A percentile compares a stretch with the other conserved stretches of the same genome.
phyloP scores from a whole-genome alignment of 352 stramenopile species.

The Plasmopara halstedii region DNA sequence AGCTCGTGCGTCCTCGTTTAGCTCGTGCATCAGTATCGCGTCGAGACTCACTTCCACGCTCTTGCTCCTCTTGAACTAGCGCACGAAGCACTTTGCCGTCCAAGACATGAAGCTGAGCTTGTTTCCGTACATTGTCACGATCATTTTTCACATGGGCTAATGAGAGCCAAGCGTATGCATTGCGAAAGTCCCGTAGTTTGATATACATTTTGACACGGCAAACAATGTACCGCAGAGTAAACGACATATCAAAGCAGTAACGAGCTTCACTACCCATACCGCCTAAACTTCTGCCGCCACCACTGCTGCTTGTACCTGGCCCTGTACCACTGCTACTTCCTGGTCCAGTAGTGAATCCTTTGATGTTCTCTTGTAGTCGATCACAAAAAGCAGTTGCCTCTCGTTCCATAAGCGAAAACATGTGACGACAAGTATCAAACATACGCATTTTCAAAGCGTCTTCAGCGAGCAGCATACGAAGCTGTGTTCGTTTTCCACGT shows the following conservation, averaged over 20 bases:
- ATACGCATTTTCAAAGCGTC: slow-evolving; percentile 68
- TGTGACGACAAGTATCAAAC: slow-evolving; percentile 65
- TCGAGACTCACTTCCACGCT: slow-evolving; percentile 21
- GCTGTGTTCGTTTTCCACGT: slow-evolving; percentile 66
- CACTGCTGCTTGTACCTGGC: slow-evolving; percentile 33
- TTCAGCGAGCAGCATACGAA: slow-evolving; percentile 75
- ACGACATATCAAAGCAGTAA: slow-evolving; percentile 78
- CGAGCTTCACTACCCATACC: slow-evolving; percentile 70
- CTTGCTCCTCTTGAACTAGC: slow-evolving; percentile 49
- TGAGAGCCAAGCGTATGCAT: slow-evolving; percentile 66
- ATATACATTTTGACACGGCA: slow-evolving; percentile 61
- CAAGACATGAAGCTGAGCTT: slow-evolving; percentile 59
- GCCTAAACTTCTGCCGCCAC: slow-evolving; percentile 47
- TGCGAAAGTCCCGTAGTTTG: slow-evolving; percentile 37
- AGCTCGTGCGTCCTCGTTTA: slow-evolving; percentile 15
- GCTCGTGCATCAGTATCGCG: slow-evolving; percentile 13
- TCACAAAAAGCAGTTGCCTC: slow-evolving; percentile 74
- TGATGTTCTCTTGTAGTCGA: slow-evolving; percentile 59
- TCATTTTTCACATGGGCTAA: slow-evolving; percentile 72
- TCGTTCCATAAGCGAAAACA: slow-evolving; percentile 65
- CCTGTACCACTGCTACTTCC: slow-evolving; percentile 42
- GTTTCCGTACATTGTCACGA: slow-evolving; percentile 54
- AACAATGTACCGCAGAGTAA: slow-evolving; percentile 61
- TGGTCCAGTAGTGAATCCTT: slow-evolving; percentile 38
- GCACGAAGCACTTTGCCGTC: slow-evolving; percentile 55